Evolutionary conservation across 306 rosid species (phyloP).

Genomic region (Cyclanthera cordifolia): DNA sequence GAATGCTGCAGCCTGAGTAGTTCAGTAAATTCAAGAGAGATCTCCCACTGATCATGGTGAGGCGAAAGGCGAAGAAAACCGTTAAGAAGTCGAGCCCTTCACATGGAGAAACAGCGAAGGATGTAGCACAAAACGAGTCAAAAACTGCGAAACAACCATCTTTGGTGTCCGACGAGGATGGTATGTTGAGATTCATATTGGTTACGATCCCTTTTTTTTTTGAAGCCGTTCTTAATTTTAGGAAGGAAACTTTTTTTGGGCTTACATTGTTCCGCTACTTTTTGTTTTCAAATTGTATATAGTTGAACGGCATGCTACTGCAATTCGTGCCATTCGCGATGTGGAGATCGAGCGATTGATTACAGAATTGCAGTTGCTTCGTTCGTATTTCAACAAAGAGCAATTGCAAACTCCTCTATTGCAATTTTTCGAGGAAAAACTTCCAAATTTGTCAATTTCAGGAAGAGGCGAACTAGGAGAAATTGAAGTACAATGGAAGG

Average conservation of each 20-base stretch:
- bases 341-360: constrained; percentile 50
- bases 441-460: constrained; percentile 40
- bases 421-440: constrained; percentile 37
- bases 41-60: constrained; percentile 28
- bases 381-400: constrained; percentile 43
- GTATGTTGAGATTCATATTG: constrained; percentile 17
- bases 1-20: constrained; percentile 2
- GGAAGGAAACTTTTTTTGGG: not conserved
- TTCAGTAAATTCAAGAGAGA: not conserved
- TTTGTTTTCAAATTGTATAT: not conserved
- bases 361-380: constrained; percentile 52
- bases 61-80: constrained; percentile 32
- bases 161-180: constrained; percentile 40
- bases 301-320: constrained; percentile 49
- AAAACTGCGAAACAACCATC: constrained; percentile 21
- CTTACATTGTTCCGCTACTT: not conserved
- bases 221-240: not conserved
- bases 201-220: not conserved
- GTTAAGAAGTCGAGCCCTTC: constrained; percentile 19
- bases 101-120: not conserved
- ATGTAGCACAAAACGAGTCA: constrained; percentile 16
- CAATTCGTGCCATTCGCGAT: constrained; percentile 72
- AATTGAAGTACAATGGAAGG: constrained; percentile 39
- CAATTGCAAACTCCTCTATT: constrained; percentile 39
- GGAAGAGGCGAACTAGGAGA: constrained; percentile 23